Conservation (phyloP, 202 grass and related monocot genomes). For the Cymbopogon flexuosus region DNA sequence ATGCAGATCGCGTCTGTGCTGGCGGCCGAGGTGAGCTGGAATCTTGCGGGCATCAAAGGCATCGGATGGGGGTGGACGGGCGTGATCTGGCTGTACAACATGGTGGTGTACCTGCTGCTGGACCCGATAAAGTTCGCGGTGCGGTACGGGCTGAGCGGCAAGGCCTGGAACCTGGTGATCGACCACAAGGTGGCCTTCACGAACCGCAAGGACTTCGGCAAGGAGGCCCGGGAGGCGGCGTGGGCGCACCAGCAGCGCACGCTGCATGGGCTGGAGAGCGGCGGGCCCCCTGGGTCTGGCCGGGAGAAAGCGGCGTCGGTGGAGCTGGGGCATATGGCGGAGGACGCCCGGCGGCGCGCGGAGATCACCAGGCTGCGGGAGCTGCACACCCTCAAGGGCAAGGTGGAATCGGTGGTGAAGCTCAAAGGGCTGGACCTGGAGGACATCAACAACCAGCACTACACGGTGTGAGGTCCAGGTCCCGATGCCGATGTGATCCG, state of each 20-base stretch:
- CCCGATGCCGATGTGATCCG: too few relatives aligned
- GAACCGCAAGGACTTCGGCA: slow-evolving; percentile 49
- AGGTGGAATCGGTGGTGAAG: slow-evolving; percentile 44
- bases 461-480: slow-evolving; percentile 36
- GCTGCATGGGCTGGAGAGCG: slow-evolving; percentile 45
- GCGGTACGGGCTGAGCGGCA: slow-evolving; percentile 50
- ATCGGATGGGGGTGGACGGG: slow-evolving; percentile 54
- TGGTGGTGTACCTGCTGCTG: slow-evolving; percentile 43
- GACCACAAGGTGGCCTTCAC: slow-evolving; percentile 58
- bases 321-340: slow-evolving; percentile 51
- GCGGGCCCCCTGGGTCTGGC: neutral
- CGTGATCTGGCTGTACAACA: slow-evolving; percentile 54
- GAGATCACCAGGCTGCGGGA: slow-evolving; percentile 52
- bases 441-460: slow-evolving; percentile 54
- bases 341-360: slow-evolving; percentile 49
- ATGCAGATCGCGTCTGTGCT: slow-evolving; percentile 44
- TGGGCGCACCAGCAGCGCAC: slow-evolving; percentile 60
- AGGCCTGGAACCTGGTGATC: slow-evolving; percentile 52
- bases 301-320: slow-evolving; percentile 24
- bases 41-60: slow-evolving; percentile 40
- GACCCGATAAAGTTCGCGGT: slow-evolving; percentile 53
- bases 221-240: slow-evolving; percentile 43
- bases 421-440: slow-evolving; percentile 47
- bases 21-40: slow-evolving; percentile 27
- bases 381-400: slow-evolving; percentile 53